Evolutionary conservation across 202 grass and related monocot species (phyloP).

Genomic region (Miscanthus sacchariflorus): DNA sequence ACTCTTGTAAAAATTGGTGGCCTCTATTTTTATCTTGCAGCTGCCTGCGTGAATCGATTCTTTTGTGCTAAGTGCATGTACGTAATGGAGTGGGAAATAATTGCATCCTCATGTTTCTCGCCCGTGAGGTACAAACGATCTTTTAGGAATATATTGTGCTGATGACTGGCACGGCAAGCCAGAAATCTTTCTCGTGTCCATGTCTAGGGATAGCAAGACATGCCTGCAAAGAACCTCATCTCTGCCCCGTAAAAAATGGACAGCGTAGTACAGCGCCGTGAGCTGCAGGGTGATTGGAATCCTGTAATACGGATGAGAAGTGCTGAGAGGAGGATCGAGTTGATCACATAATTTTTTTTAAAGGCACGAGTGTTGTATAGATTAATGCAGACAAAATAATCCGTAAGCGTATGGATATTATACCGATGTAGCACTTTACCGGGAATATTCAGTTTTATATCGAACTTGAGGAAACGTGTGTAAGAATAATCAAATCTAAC

Average conservation of each 20-base stretch:
- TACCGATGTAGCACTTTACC: too few relatives aligned
- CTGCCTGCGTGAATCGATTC: not conserved
- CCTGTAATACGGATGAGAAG: too few relatives aligned
- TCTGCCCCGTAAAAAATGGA: not conserved
- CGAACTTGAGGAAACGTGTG: too few relatives aligned
- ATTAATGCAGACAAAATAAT: too few relatives aligned
- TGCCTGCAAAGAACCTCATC: not conserved
- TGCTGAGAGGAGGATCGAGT: too few relatives aligned
- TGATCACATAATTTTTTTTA: too few relatives aligned
- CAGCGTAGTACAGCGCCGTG: too few relatives aligned
- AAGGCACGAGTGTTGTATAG: too few relatives aligned
- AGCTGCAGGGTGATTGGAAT: too few relatives aligned
- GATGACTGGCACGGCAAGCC: not conserved
- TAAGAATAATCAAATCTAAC: too few relatives aligned
- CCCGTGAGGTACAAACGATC: not conserved
- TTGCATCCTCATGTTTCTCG: not conserved
- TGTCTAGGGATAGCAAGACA: not conserved
- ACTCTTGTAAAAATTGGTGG: not conserved
- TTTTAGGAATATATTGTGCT: not conserved
- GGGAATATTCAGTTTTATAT: too few relatives aligned
- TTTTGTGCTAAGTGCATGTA: slow-evolving; percentile 17
- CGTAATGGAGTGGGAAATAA: not conserved
- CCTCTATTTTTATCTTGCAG: slow-evolving; percentile 12
- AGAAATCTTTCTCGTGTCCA: not conserved
- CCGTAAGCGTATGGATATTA: too few relatives aligned